phyloP scores from a whole-genome alignment of 2,329 filamentous ascomycete genomes.

The Apiospora arundinis region DNA sequence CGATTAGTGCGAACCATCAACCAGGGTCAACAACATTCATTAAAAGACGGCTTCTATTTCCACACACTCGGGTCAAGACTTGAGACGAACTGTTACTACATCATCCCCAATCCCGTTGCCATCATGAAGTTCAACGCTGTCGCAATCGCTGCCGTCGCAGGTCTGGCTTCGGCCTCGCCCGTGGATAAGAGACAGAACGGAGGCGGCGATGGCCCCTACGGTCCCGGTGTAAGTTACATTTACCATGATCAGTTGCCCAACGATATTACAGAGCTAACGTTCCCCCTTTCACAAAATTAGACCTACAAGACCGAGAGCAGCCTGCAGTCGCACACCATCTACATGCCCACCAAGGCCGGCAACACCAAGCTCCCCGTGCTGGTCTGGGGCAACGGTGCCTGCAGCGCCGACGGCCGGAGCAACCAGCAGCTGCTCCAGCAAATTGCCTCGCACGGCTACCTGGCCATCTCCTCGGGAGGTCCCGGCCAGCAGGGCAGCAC shows the following conservation, averaged over 20 bases:
- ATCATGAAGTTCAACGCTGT: not conserved
- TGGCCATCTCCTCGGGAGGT: slow-evolving; percentile 35
- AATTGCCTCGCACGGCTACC: slow-evolving; percentile 35
- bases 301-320: slow-evolving; percentile 22
- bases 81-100: not conserved
- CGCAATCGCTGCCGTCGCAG: not conserved
- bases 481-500: slow-evolving; percentile 29
- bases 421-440: slow-evolving; percentile 32
- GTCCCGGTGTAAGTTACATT: not conserved
- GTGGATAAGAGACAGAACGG: not conserved
- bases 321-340: slow-evolving; percentile 34
- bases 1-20: slow-evolving; percentile 2
- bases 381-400: slow-evolving; percentile 41
- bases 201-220: not conserved
- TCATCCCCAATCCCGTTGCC: not conserved
- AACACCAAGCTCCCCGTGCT: slow-evolving; percentile 33
- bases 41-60: too few relatives aligned
- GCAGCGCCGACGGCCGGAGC: slow-evolving; percentile 31
- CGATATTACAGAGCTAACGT: not conserved
- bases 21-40: not conserved
- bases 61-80: not conserved
- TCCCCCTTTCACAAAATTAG: not conserved
- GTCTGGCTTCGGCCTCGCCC: not conserved
- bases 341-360: slow-evolving; percentile 29
- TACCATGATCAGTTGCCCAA: too few relatives aligned